A percentile compares a stretch with the other conserved stretches of the same genome.
phyloP scores from a whole-genome alignment of 176 grass and related monocot genomes.

The Melocanna baccifera region DNA sequence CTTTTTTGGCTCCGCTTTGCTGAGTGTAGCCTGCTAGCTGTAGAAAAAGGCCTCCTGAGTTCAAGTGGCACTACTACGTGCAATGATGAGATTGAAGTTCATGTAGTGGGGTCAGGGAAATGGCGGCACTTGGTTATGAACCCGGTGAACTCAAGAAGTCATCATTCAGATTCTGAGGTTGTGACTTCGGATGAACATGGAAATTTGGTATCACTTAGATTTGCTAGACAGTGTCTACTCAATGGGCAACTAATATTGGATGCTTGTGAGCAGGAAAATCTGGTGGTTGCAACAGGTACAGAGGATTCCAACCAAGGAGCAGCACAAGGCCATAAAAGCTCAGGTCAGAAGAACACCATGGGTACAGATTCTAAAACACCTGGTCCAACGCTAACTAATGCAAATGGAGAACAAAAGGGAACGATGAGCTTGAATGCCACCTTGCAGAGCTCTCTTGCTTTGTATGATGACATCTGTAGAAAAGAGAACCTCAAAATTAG shows the following conservation, averaged over 20 bases:
- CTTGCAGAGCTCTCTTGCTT: conserved; percentile 52
- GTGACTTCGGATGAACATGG: conserved; percentile 24
- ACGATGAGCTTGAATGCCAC: conserved; percentile 45
- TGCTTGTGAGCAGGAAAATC: conserved; percentile 20
- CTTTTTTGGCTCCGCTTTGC: conserved; percentile 91
- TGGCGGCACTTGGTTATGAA: conserved; percentile 60
- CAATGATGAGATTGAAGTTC: conserved; percentile 51
- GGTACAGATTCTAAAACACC: conserved; percentile 48
- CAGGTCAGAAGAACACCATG: conserved; percentile 40
- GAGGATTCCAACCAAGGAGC: conserved; percentile 33
- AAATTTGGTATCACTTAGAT: conserved; percentile 53
- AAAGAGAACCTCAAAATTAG: conserved; percentile 65
- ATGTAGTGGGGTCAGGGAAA: conserved; percentile 63
- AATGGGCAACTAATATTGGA: conserved; percentile 66
- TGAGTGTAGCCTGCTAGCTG: conserved; percentile 65
- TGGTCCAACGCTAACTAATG: conserved; percentile 19
- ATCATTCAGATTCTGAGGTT: conserved; percentile 37
- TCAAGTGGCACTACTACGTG: conserved; percentile 32
- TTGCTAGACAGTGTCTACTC: conserved; percentile 61
- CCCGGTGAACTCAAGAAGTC: conserved; percentile 17
- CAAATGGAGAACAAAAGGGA: conserved; percentile 60
- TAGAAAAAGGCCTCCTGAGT: conserved; percentile 59
- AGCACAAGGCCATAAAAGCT: conserved; percentile 33
- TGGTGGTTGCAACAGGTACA: conserved; percentile 1
- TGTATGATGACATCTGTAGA: conserved; percentile 56